Percentiles rank a stretch among this genome's conserved stretches.
phyloP scores from a whole-genome alignment of 805 yeast genomes.

The Metschnikowia picachoensis region DNA sequence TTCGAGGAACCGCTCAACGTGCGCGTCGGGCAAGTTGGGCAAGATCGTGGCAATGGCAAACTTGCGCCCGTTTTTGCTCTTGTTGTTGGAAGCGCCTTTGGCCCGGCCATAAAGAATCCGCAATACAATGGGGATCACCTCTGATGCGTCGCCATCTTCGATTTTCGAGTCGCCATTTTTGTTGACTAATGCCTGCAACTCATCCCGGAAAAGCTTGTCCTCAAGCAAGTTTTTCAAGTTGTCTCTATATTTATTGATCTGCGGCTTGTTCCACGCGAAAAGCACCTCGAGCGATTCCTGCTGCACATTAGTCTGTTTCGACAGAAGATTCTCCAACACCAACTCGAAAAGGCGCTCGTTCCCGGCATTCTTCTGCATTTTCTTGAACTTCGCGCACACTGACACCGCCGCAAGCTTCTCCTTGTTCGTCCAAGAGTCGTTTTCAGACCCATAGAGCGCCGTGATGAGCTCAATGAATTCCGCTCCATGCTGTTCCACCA shows the following conservation, averaged over 20 bases:
- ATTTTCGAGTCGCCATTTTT: constrained; percentile 47
- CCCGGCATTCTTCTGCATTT: constrained; percentile 51
- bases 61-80: constrained; percentile 68
- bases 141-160: constrained; percentile 55
- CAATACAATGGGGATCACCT: constrained; percentile 66
- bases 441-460: constrained; percentile 25
- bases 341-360: constrained; percentile 52
- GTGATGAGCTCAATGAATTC: constrained; percentile 49
- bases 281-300: constrained; percentile 67
- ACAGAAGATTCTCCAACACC: constrained; percentile 55
- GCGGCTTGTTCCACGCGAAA: constrained; percentile 57
- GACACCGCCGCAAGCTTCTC: constrained; percentile 59
- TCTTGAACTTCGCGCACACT: constrained; percentile 60
- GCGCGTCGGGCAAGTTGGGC: constrained; percentile 50
- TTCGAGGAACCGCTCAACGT: constrained; percentile 56
- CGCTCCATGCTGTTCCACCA: constrained; percentile 64
- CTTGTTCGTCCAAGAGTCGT: constrained; percentile 39
- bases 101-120: constrained; percentile 85
- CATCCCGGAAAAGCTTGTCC: constrained; percentile 82
- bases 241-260: constrained; percentile 64
- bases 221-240: constrained; percentile 73
- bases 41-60: constrained; percentile 63
- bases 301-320: constrained; percentile 61
- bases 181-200: constrained; percentile 60
- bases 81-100: constrained; percentile 63